A percentile compares a stretch with the other conserved stretches of the same genome.
Evolutionary conservation across 495 filamentous ascomycete species (phyloP).

Genomic region (Hyaloscypha bicolor): DNA sequence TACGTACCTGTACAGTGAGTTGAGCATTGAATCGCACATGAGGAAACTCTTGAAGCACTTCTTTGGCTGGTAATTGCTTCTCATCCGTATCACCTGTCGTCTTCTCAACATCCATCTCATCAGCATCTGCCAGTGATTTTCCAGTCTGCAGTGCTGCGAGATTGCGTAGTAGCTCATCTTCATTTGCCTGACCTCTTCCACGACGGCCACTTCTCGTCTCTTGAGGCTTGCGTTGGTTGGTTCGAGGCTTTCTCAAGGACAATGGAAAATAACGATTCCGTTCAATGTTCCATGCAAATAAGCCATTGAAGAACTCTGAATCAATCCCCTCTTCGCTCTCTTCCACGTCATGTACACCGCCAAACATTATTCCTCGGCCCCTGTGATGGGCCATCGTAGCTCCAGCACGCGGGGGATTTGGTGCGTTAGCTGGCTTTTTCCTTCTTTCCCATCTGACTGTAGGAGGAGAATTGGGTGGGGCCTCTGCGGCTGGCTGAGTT

Average conservation of each 20-base stretch:
- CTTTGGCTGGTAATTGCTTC: conserved; percentile 52
- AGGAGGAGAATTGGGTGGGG: conserved; percentile 60
- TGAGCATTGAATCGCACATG: conserved; percentile 88
- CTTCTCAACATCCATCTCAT: conserved; percentile 58
- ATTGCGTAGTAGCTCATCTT: conserved; percentile 86
- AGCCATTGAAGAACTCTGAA: conserved; percentile 88
- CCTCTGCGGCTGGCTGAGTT: conserved; percentile 66
- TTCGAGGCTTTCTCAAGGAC: conserved; percentile 68
- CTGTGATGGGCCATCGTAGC: conserved; percentile 91
- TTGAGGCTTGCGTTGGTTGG: conserved; percentile 58
- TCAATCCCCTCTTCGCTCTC: conserved; percentile 94
- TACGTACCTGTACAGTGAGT: conserved; percentile 68
- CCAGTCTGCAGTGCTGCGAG: conserved; percentile 79
- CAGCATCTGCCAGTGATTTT: conserved; percentile 55
- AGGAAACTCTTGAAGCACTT: conserved; percentile 73
- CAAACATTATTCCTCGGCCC: conserved; percentile 89
- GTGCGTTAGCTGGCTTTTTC: conserved; percentile 88
- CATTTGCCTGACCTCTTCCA: conserved; percentile 77
- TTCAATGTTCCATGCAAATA: conserved; percentile 92
- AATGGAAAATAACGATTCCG: conserved; percentile 91
- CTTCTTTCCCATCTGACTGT: conserved; percentile 86
- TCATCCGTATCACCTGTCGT: conserved; percentile 47
- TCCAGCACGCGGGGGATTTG: conserved; percentile 81
- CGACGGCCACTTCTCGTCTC: conserved; percentile 62
- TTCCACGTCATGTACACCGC: conserved; percentile 93